These are phyloP conservation scores for Talaromyces piceae DNA, from an alignment of 2,329 filamentous ascomycete genomes.

Conservation along the genomic window DNA sequence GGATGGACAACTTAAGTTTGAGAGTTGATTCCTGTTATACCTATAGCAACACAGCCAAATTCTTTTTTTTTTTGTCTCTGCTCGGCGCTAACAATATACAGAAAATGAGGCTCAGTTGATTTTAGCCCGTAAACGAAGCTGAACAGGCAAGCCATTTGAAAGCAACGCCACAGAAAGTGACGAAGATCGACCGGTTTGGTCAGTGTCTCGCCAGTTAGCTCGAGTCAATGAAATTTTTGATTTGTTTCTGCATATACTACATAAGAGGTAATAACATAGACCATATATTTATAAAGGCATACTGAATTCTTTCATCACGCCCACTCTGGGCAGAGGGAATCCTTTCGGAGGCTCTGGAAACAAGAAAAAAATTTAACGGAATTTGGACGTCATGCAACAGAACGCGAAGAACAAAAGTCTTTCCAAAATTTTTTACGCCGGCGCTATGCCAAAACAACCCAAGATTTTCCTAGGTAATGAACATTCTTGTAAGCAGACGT, in stretches of 20 bases:
- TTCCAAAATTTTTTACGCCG: slow-evolving; percentile 13
- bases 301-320: slow-evolving; percentile 4
- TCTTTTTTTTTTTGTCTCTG: no score
- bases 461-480: slow-evolving; percentile 4
- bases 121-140: no score
- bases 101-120: no score
- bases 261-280: slow-evolving; percentile 7
- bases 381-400: slow-evolving; percentile 1
- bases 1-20: no score
- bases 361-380: slow-evolving; percentile 6
- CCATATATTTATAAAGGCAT: slow-evolving; percentile 9
- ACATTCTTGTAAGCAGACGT: not conserved
- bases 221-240: not conserved
- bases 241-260: slow-evolving; percentile 11
- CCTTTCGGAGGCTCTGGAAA: not conserved
- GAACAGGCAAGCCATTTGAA: no score
- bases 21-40: no score
- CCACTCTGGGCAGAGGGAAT: not conserved
- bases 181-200: not conserved
- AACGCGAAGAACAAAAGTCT: slow-evolving; percentile 11
- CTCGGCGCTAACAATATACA: no score
- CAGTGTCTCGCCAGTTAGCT: not conserved
- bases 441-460: slow-evolving; percentile 15
- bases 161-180: not conserved
- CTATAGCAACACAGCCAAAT: no score